phyloP scores from a whole-genome alignment of 768 basidiomycete genomes.

The Pleurotus djamor region DNA sequence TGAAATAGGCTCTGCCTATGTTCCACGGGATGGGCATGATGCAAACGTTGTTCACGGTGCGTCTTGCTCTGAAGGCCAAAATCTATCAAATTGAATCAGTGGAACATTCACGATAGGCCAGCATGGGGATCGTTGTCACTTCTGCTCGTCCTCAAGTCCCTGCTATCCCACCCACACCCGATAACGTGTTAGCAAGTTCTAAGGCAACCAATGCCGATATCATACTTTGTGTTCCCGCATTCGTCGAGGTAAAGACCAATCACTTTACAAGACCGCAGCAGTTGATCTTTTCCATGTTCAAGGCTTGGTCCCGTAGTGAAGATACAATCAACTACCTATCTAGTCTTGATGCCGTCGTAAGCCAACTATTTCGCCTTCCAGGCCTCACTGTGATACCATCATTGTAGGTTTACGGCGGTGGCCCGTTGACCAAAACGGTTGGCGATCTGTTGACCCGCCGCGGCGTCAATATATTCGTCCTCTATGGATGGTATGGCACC shows the following conservation, averaged over 20 bases:
- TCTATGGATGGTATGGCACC: constrained; percentile 31
- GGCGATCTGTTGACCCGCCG: constrained; percentile 28
- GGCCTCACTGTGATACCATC: not conserved
- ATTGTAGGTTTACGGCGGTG: constrained; percentile 32
- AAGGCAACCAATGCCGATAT: constrained; percentile 17
- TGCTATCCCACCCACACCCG: constrained; percentile 23
- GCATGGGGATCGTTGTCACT: constrained; percentile 20
- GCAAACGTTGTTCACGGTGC: constrained; percentile 10
- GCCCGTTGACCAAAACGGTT: constrained; percentile 28
- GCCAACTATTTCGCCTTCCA: constrained; percentile 11
- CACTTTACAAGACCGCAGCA: not conserved
- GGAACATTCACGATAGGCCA: constrained; percentile 11
- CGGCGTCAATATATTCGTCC: constrained; percentile 26
- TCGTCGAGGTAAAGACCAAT: constrained; percentile 23
- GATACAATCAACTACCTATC: constrained; percentile 16
- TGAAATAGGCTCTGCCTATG: not conserved
- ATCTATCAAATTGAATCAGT: not conserved
- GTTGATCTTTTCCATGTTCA: not conserved
- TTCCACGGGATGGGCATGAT: constrained; percentile 11
- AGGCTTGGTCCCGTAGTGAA: constrained; percentile 14
- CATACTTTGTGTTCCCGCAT: constrained; percentile 23
- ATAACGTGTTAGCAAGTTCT: constrained; percentile 21
- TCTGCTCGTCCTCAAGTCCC: constrained; percentile 26
- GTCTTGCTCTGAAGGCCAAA: not conserved
- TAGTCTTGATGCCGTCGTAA: constrained; percentile 24